Evolutionary conservation across 371 early-diverging fungal genomes (phyloP), one percentile per base, ranked within the genome.

Genomic region (Rhizomucor pusillus): DNA sequence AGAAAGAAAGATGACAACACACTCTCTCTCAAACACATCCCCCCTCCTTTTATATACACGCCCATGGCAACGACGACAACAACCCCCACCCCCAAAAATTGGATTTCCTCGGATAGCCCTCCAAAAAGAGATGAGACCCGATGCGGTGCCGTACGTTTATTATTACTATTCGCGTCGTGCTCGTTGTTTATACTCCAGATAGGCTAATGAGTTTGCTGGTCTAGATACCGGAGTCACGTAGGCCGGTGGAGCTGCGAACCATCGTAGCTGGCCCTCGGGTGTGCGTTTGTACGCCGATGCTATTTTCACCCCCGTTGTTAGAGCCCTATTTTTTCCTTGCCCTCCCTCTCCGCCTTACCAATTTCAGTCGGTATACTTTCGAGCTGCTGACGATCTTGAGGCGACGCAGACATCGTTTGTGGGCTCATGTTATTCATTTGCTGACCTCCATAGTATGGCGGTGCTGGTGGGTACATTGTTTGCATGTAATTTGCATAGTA

Each of bases 181-280:
- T 13, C 52, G 52, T 43, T 23, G 37, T 37, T 59, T 61, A 71
- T 71, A 75, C 25, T 66, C 50, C 39, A 69, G 59, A 56, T 75
- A 75, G 29, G 56, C 57, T 11, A 65, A 13, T n/a, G 70, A 70
- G 46, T 73, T 46, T 14, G 44, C 20, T 24, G 67, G 64, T 40
- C 47, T 54, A 13, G 37, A 47, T 19, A 57, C 39, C n/a, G 59
- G 57, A 43, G 47, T 54, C 41, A 66, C 54, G 50, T 71, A 66
- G 1, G 63, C 40, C 5, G 75, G 71, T 37, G 75, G 75, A 1
- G 65, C 71, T 10, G 75, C 69, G 56, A 69, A 75, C 75, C 75
- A 75, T 14, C 71, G 50, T 7, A 74, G 46, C 46, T 68, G 72
- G 16, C 64, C 64, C 25, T 72, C 66, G 2, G 43, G 5, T 45